phyloP scores from a whole-genome alignment of 805 yeast species.

The Suhomyces faveliae region DNA sequence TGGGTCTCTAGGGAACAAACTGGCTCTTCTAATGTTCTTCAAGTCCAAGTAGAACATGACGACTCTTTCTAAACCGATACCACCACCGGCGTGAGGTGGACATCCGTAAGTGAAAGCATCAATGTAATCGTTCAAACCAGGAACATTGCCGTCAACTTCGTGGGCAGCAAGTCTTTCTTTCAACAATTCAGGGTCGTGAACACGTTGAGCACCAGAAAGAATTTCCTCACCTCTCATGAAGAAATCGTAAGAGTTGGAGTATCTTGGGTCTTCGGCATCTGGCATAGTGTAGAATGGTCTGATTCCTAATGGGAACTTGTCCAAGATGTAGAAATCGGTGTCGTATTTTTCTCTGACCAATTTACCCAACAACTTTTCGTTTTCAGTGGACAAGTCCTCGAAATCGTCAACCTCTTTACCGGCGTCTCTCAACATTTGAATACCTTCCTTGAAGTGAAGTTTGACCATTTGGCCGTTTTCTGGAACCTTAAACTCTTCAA shows the following conservation, averaged over 20 bases:
- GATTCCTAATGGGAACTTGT: constrained; percentile 94
- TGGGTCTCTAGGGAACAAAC: constrained; percentile 99
- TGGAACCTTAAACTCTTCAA: constrained; percentile 95
- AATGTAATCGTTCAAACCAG: constrained; percentile 87
- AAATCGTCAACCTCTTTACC: constrained; percentile 85
- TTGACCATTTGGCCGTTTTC: constrained; percentile 91
- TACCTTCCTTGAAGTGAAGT: constrained; percentile 87
- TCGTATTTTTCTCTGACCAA: constrained; percentile 90
- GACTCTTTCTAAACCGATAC: constrained; percentile 98
- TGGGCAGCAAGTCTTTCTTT: constrained; percentile 78
- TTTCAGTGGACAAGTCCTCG: constrained; percentile 90
- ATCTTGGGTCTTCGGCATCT: constrained; percentile 84
- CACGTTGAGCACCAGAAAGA: constrained; percentile 99
- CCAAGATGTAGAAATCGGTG: constrained; percentile 96
- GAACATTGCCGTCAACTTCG: constrained; percentile 74
- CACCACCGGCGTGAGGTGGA: constrained; percentile 99
- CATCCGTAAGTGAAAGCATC: constrained; percentile 94
- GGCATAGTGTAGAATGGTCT: constrained; percentile 99
- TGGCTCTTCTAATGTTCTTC: constrained; percentile 98
- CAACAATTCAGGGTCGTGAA: constrained; percentile 87
- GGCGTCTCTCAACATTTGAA: constrained; percentile 76
- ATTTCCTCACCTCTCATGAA: constrained; percentile 99
- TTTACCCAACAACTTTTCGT: constrained; percentile 90
- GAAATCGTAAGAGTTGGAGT: constrained; percentile 97
- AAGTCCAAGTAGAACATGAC: constrained; percentile 96